Conservation (phyloP, 345 rosid genomes). For the Brassica napus region DNA sequence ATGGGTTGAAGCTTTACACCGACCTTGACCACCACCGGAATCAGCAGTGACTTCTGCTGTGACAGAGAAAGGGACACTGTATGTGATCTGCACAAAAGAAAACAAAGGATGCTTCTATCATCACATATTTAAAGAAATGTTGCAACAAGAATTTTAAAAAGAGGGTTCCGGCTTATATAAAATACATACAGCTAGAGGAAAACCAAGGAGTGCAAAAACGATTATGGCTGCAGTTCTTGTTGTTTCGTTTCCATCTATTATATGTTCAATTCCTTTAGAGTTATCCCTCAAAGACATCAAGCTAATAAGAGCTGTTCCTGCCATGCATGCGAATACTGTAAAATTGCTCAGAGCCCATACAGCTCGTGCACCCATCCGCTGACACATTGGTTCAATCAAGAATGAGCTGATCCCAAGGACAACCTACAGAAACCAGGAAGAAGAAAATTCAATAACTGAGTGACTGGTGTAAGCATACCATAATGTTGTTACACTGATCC, state of each 20-base stretch:
- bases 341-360: conserved; percentile 96
- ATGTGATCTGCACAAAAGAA: conserved; percentile 66
- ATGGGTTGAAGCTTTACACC: conserved; percentile 18
- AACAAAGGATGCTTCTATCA: neutral
- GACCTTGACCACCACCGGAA: conserved; percentile 97
- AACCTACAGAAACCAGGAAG: conserved; percentile 49
- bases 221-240: conserved; percentile 70
- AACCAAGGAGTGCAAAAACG: conserved; percentile 89
- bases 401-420: conserved; percentile 95
- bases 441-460: neutral
- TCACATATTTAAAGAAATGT: neutral
- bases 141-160: neutral
- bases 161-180: neutral
- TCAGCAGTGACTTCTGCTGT: conserved; percentile 95
- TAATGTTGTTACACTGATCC: conserved; percentile 39
- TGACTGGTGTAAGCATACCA: neutral
- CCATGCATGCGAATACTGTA: conserved; percentile 86
- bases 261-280: conserved; percentile 60
- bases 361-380: conserved; percentile 66
- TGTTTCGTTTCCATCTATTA: conserved; percentile 56
- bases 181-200: conserved; percentile 90
- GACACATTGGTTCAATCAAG: conserved; percentile 88
- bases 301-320: conserved; percentile 75
- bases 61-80: conserved; percentile 90
- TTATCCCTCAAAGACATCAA: conserved; percentile 57